Conservation (phyloP, 176 grass and related monocot genomes). For the Pharus latifolius region DNA sequence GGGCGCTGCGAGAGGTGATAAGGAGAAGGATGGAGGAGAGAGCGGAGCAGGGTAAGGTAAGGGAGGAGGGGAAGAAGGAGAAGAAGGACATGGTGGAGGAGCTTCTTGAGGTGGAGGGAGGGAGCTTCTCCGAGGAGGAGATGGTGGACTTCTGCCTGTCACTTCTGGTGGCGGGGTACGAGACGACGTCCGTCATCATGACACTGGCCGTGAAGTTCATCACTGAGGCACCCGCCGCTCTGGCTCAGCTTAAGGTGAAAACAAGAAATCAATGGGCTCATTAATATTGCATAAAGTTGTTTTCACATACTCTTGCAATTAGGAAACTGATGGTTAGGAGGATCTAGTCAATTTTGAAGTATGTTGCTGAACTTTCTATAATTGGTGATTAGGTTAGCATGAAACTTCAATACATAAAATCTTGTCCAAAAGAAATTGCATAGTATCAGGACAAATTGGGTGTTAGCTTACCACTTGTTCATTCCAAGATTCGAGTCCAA, state of each 20-base stretch:
- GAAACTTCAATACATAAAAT: conserved; percentile 11
- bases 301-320: too few relatives aligned
- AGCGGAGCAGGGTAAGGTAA: not conserved
- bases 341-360: conserved; percentile 19
- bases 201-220: conserved; percentile 91
- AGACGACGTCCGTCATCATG: conserved; percentile 91
- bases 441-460: too few relatives aligned
- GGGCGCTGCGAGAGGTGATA: conserved; percentile 71
- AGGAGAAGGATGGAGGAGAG: conserved; percentile 59
- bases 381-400: not conserved
- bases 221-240: conserved; percentile 59
- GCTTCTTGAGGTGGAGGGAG: conserved; percentile 60
- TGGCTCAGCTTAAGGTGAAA: conserved; percentile 56
- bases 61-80: not conserved
- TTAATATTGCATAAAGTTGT: too few relatives aligned
- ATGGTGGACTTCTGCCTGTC: conserved; percentile 90
- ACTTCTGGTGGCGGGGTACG: conserved; percentile 79
- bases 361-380: not conserved
- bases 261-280: too few relatives aligned
- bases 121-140: conserved; percentile 76
- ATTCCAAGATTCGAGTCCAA: not conserved
- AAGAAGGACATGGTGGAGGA: conserved; percentile 92
- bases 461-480: conserved; percentile 14
- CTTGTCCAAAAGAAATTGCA: not conserved
- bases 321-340: too few relatives aligned